A percentile compares a stretch with the other conserved stretches of the same genome.
phyloP scores from a whole-genome alignment of 768 basidiomycete genomes.

The Leccinum sublutescens region DNA sequence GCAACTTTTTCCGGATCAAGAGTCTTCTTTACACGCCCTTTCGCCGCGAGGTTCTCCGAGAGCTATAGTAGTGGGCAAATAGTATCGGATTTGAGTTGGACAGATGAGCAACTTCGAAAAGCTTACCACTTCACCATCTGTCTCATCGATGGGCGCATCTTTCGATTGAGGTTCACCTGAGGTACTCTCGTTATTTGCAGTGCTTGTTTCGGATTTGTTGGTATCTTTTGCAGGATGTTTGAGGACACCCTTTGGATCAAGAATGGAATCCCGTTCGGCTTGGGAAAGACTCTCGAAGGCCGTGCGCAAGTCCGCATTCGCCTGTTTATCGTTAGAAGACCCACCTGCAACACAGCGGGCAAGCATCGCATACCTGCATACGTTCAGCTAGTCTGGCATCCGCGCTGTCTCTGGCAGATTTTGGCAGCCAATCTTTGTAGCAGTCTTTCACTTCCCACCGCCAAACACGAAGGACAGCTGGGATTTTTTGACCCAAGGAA shows the following conservation, averaged over 20 bases:
- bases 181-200: conserved; percentile 1
- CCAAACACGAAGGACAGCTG: conserved; percentile 72
- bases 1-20: conserved; percentile 53
- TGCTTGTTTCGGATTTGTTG: conserved; percentile 19
- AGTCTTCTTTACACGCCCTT: conserved; percentile 48
- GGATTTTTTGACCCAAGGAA: conserved; percentile 48
- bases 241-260: conserved; percentile 47
- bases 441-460: conserved; percentile 79
- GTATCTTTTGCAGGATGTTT: conserved; percentile 37
- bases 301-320: conserved; percentile 51
- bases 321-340: conserved; percentile 39
- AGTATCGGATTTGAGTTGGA: background rate
- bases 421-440: conserved; percentile 63
- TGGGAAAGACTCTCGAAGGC: conserved; percentile 59
- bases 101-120: background rate
- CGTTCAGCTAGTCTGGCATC: conserved; percentile 63
- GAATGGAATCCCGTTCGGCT: conserved; percentile 52
- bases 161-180: conserved; percentile 29
- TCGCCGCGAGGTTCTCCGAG: conserved; percentile 27
- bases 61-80: conserved; percentile 8
- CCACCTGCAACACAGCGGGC: background rate
- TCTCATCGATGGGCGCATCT: conserved; percentile 29
- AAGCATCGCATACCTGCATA: conserved; percentile 46
- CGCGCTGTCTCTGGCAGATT: conserved; percentile 59
- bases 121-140: conserved; percentile 42